Evolutionary conservation across 306 rosid genomes (phyloP).

Genomic region (Fagus sylvatica): DNA sequence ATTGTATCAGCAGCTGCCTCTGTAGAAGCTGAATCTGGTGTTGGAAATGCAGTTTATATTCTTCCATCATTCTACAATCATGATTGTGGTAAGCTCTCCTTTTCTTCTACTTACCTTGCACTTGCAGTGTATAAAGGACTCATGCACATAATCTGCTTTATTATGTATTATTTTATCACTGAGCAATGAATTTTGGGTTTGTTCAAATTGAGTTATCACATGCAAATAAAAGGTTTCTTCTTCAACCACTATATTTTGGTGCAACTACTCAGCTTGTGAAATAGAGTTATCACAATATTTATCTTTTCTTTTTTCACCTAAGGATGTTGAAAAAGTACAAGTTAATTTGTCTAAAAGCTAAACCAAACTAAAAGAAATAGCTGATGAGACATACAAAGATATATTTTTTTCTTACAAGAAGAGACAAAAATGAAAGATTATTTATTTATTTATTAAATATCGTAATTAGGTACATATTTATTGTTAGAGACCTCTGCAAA

Average conservation of each 20-base stretch:
- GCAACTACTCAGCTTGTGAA: neutral
- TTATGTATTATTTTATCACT: neutral
- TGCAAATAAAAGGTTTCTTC: neutral
- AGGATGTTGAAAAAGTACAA: neutral
- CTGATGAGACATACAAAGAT: neutral
- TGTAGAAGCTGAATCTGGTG: conserved; percentile 78
- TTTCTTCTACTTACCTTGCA: conserved; percentile 11
- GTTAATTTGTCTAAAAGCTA: neutral
- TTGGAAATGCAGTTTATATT: conserved; percentile 84
- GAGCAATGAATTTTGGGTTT: neutral
- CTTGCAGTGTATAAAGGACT: neutral
- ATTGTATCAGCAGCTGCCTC: conserved; percentile 65
- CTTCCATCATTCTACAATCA: conserved; percentile 94
- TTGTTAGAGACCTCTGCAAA: neutral
- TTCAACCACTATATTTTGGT: neutral
- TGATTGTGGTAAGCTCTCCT: conserved; percentile 66
- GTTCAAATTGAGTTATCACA: neutral
- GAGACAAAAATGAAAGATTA: too few relatives aligned
- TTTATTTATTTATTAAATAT: neutral
- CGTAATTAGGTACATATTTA: neutral
- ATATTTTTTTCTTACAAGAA: too few relatives aligned
- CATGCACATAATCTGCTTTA: neutral
- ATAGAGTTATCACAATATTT: neutral
- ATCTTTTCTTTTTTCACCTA: neutral
- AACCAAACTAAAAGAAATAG: neutral